Evolutionary conservation across 1,284 basidiomycete genomes (phyloP).

Genomic region (Schizophyllum amplum): DNA sequence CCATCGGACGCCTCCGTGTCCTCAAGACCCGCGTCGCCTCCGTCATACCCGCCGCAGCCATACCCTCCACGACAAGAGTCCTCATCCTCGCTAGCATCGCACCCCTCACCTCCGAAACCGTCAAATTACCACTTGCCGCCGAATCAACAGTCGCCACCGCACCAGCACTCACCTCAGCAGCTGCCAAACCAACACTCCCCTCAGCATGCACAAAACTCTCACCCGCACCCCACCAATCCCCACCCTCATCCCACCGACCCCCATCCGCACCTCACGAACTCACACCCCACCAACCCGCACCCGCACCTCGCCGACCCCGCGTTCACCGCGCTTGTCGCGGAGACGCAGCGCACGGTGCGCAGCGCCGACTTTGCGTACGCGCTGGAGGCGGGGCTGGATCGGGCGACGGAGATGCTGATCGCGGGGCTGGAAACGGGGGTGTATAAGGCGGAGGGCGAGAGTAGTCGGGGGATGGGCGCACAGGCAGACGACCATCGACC

Average conservation of each 20-base stretch:
- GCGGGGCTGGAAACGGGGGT: conserved; percentile 14
- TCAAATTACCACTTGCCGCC: no score
- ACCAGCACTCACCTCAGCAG: no score
- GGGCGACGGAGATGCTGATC: conserved; percentile 42
- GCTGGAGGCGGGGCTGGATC: conserved; percentile 61
- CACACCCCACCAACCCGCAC: conserved; percentile 15
- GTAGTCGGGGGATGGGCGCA: conserved; percentile 36
- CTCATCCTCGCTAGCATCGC: no score
- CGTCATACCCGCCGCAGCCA: conserved; percentile 21
- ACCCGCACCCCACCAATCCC: neutral
- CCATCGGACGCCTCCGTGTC: conserved; percentile 14
- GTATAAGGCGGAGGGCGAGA: conserved; percentile 35
- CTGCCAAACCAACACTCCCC: no score
- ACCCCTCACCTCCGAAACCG: no score
- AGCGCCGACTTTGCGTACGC: conserved; percentile 66
- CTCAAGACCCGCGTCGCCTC: conserved; percentile 16
- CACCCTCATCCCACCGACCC: conserved; percentile 6
- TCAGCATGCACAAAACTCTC: conserved; percentile 8
- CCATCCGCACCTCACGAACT: neutral
- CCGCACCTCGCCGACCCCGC: conserved; percentile 24
- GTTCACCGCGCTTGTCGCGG: conserved; percentile 58
- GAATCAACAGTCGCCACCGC: no score
- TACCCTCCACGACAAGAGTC: conserved; percentile 17
- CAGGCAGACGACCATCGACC: neutral
- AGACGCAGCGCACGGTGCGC: conserved; percentile 58